Evolutionary conservation across 2,329 filamentous ascomycete species (phyloP).

Genomic region (Aureobasidium vineae): DNA sequence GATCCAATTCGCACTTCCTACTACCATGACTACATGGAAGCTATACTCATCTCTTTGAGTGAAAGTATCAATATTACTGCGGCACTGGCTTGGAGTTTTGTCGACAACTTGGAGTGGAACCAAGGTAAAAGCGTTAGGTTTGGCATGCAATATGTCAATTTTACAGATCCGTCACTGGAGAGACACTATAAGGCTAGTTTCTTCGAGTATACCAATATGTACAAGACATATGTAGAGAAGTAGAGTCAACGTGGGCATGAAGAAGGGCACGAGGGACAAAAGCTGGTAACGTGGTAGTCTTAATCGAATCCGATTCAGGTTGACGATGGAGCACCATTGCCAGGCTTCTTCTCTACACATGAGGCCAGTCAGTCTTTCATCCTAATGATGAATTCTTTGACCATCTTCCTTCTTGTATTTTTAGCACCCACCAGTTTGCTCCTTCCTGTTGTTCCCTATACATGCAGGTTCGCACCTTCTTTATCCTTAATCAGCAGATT

Average conservation of each 20-base stretch:
- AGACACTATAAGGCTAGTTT: conserved; percentile 42
- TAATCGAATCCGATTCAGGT: too few species aligned
- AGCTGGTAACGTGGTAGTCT: too few species aligned
- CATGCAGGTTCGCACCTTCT: neutral
- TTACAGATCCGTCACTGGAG: conserved; percentile 37
- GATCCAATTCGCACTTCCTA: conserved; percentile 37
- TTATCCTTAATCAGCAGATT: too few species aligned
- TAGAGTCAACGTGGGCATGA: neutral
- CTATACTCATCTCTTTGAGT: conserved; percentile 36
- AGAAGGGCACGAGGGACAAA: neutral
- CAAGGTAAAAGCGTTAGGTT: conserved; percentile 39
- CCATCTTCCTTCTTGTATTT: too few species aligned
- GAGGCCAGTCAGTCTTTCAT: too few species aligned
- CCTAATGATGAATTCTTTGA: too few species aligned
- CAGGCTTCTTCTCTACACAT: too few species aligned
- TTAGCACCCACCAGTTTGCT: neutral
- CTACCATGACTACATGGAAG: conserved; percentile 38
- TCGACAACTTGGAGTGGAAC: conserved; percentile 42
- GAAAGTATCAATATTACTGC: conserved; percentile 40
- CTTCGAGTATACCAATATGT: conserved; percentile 41
- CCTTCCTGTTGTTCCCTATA: neutral
- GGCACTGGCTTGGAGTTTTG: conserved; percentile 39
- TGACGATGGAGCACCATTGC: too few species aligned
- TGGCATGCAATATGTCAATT: conserved; percentile 40
- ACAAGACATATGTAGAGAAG: conserved; percentile 32